Evolutionary conservation across 352 stramenopile genomes (phyloP), one percentile per base, ranked within the genome.

Genomic region (Phytophthora tentaculata): DNA sequence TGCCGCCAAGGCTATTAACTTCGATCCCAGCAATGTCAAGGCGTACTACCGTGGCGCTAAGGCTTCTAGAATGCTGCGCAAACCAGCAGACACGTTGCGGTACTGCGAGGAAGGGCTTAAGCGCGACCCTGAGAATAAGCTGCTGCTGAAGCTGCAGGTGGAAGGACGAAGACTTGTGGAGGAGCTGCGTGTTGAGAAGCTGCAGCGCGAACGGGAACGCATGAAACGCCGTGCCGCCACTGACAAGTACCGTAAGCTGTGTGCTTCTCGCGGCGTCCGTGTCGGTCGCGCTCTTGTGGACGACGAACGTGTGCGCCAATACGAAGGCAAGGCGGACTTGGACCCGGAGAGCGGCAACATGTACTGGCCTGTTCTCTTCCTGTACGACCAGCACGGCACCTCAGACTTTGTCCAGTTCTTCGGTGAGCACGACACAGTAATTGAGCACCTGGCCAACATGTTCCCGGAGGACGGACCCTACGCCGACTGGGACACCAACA

Each of bases 371-470:
- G 80, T 90, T 54, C 74, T 96, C 28, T 95, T 95, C 47, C 72
- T 96, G 3, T 96, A 96, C 63, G 83, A 95, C 52, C 83, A 96
- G 69, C 79, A 95, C 67, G 84, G 86, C 60, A 91, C 86, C 63
- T 91, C 84, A 14, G 89, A 96, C 68, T 95, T 95, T 70, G 84
- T 95, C 45, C 74, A 95, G 70, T 71, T 73, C 20, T 89, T 96
- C 60, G 84, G 84, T 22, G 89, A 96, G 66, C 74, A 92, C 35
- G 89, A 96, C 67, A 61, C 77, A 35, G 74, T 95, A 43, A 90
- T 95, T 47, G 87, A 95, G 64, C 89, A 96, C 71, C 63, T 96
- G 56, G 89, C 87, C 62, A 95, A 95, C 71, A 95, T 95, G 87
- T 96, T 96, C 71, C 89, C 89, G 0, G 89, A 96, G 55, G 86